Evolutionary conservation across 495 filamentous ascomycete genomes (phyloP).

Genomic region (Aspergillus sparsus): DNA sequence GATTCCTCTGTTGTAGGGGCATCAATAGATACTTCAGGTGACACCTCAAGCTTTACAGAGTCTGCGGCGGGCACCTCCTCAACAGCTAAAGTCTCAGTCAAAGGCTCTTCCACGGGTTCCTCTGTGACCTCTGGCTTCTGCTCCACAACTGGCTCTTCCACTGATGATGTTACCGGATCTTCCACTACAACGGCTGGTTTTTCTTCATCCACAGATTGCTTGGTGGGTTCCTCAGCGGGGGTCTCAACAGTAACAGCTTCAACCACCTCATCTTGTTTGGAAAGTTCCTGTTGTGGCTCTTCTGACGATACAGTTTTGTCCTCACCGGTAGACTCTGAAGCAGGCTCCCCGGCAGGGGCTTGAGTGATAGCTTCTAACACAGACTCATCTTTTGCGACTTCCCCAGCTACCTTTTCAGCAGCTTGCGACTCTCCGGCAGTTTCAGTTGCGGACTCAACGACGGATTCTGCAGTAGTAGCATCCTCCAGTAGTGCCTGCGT

Average conservation of each 20-base stretch:
- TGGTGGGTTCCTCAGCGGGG: slow-evolving; percentile 28
- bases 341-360: no score
- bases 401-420: no score
- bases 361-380: no score
- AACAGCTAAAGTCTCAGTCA: neutral
- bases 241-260: slow-evolving; percentile 18
- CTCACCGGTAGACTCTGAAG: neutral
- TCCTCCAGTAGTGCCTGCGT: no score
- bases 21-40: neutral
- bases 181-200: slow-evolving; percentile 10
- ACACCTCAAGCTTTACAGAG: neutral
- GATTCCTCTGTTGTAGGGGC: neutral
- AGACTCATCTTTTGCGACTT: no score
- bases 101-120: slow-evolving; percentile 6
- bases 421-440: no score
- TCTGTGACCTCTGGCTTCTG: neutral
- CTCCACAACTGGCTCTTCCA: neutral
- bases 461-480: neutral
- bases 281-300: neutral
- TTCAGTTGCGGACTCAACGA: slow-evolving; percentile 8
- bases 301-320: neutral
- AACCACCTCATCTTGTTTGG: slow-evolving; percentile 2
- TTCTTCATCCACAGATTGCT: slow-evolving; percentile 5
- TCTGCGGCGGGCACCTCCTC: slow-evolving; percentile 14
- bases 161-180: slow-evolving; percentile 7